Conservation (phyloP, 352 stramenopile species). For the Plasmopara muralis region DNA sequence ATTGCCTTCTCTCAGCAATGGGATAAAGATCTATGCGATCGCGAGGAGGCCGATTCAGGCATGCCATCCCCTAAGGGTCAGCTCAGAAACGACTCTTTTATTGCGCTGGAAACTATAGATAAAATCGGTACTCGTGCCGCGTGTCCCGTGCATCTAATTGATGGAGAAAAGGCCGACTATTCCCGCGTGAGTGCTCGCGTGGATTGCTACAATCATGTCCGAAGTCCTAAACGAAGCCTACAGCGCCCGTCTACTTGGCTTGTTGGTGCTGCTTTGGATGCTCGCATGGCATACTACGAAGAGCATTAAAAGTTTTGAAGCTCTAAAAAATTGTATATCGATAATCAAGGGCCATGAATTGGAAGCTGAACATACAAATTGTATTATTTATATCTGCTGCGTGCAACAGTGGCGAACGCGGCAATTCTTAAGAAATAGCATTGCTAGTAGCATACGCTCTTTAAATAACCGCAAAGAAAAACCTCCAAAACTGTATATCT, state of each 20-base stretch:
- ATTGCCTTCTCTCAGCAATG: constrained; percentile 37
- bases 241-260: constrained; percentile 54
- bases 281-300: constrained; percentile 20
- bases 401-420: no score
- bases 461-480: no score
- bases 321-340: no score
- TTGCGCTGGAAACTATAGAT: constrained; percentile 64
- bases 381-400: no score
- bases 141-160: constrained; percentile 60
- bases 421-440: no score
- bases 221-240: constrained; percentile 38
- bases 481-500: no score
- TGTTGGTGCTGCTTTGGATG: constrained; percentile 23
- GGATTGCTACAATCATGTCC: constrained; percentile 54
- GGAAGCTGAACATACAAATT: no score
- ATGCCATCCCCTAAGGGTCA: constrained; percentile 54
- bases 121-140: constrained; percentile 68
- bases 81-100: constrained; percentile 40
- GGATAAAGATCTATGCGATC: constrained; percentile 16
- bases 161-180: constrained; percentile 49
- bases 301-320: background rate
- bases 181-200: constrained; percentile 45
- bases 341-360: no score
- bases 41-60: constrained; percentile 33
- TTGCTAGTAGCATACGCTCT: no score